Evolutionary conservation across 495 filamentous ascomycete species (phyloP), one percentile per base, ranked within the genome.

Genomic region (Cercophora newfieldiana): DNA sequence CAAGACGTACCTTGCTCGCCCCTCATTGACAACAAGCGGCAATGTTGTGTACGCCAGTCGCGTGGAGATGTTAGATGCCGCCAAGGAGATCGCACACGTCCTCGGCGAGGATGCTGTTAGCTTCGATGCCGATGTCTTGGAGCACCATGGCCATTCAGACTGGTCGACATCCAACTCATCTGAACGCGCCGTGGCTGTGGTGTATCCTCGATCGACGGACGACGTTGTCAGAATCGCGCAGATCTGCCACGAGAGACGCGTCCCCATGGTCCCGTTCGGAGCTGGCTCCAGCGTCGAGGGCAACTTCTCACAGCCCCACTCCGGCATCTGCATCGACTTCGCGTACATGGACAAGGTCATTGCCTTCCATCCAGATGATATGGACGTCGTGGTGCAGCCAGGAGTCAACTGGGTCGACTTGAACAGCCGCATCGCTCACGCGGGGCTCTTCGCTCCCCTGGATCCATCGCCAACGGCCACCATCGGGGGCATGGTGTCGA

Each of bases 351-450:
- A 95, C 71, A 80, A 87, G 64, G 88, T 96, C 44, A 26, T 97
- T 28, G 80, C 85, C 8, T 81, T 96, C 49, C 88, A 95, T 70
- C 86, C 89, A 25, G 88, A 90, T 7, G 93, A 97, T 74, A 89
- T 97, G 89, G 94, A 97, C 73, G 83, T 96, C 59, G 88, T 94
- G 6, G 93, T 97, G 7, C 93, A 97, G 69, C 91, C 93, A 3
- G 87, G 87, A 0, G 88, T 97, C 48, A 87, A 88, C 55, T 97
- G 92, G 92, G 91, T 94, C 82, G 83, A 89, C 33, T 79, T 97
- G 29, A 97, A 96, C 74, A 85, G 87, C 44, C 77, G 88, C 66
- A 86, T 97, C 68, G 87, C 86, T 68, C 75, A 83, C 51, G 84
- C 81, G 18, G 91, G 91, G 6, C 86, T 97, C 18, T 97, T 97